phyloP scores from a whole-genome alignment of 176 grass and related monocot genomes.

The Raddia guianensis region DNA sequence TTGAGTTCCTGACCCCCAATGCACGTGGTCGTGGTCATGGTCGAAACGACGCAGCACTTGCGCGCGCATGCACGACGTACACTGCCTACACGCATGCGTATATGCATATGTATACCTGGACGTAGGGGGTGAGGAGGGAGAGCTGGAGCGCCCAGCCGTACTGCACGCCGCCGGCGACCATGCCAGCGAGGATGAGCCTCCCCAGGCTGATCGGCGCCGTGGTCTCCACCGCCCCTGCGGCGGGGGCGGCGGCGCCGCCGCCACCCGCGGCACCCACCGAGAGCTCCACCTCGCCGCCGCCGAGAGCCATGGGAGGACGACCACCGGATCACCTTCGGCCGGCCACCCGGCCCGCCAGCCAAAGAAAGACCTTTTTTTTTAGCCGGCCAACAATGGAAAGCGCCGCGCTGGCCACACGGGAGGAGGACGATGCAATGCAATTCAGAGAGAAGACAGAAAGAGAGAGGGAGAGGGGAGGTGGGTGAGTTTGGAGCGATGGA shows the following conservation, averaged over 20 bases:
- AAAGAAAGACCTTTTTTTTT: not conserved
- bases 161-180: conserved; percentile 89
- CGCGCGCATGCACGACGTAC: not conserved
- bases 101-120: conserved; percentile 57
- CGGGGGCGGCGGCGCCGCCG: not conserved
- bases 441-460: not conserved
- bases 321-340: not conserved
- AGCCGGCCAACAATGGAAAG: not conserved
- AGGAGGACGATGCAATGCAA: conserved; percentile 37
- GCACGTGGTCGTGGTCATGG: not conserved
- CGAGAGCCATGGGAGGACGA: conserved; percentile 23
- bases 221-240: not conserved
- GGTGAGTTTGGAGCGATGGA: conserved; percentile 13
- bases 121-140: conserved; percentile 94
- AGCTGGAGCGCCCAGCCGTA: conserved; percentile 95
- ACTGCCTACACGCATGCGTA: not conserved
- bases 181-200: conserved; percentile 68
- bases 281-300: conserved; percentile 47
- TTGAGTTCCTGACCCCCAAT: not conserved
- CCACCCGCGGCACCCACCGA: conserved; percentile 37
- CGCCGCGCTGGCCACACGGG: not conserved
- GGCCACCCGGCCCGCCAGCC: not conserved
- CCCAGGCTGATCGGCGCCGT: conserved; percentile 45
- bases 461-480: not conserved
- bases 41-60: conserved; percentile 4